Evolutionary conservation across 2,329 filamentous ascomycete genomes (phyloP).

Genomic region (Sporothrix mexicana): DNA sequence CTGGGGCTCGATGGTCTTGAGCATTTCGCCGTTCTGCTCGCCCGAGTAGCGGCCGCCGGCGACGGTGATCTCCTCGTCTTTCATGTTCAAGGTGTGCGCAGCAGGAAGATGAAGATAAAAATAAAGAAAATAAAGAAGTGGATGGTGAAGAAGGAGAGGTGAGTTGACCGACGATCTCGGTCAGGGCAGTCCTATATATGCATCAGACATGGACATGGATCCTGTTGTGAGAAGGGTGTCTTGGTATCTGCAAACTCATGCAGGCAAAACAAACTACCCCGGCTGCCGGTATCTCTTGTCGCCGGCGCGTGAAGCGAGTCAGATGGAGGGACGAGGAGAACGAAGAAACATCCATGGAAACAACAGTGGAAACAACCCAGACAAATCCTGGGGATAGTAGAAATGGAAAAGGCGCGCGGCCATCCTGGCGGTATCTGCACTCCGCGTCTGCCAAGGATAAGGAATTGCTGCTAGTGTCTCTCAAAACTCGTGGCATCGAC

Average conservation of each 20-base stretch:
- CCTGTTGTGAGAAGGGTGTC: neutral
- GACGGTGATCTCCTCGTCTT: conserved; percentile 33
- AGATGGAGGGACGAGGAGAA: neutral
- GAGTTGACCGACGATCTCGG: conserved; percentile 15
- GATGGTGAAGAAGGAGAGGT: neutral
- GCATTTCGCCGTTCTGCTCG: conserved; percentile 31
- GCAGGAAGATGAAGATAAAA: neutral
- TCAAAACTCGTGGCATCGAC: neutral
- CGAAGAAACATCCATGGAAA: neutral
- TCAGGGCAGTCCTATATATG: conserved; percentile 19
- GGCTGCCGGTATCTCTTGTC: conserved; percentile 20
- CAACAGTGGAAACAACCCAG: neutral
- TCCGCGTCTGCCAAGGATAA: too few species aligned
- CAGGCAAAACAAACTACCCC: neutral
- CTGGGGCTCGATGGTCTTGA: conserved; percentile 20
- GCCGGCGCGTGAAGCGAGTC: conserved; percentile 19
- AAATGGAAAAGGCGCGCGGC: neutral
- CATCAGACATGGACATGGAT: neutral
- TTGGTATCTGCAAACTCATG: neutral
- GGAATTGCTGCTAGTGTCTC: too few species aligned
- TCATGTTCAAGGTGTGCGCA: neutral
- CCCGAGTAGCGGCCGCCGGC: conserved; percentile 30
- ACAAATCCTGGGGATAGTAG: neutral
- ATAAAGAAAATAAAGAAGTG: neutral
- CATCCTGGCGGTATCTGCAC: too few species aligned